phyloP scores from a whole-genome alignment of 805 yeast species.

The Spathaspora passalidarum region DNA sequence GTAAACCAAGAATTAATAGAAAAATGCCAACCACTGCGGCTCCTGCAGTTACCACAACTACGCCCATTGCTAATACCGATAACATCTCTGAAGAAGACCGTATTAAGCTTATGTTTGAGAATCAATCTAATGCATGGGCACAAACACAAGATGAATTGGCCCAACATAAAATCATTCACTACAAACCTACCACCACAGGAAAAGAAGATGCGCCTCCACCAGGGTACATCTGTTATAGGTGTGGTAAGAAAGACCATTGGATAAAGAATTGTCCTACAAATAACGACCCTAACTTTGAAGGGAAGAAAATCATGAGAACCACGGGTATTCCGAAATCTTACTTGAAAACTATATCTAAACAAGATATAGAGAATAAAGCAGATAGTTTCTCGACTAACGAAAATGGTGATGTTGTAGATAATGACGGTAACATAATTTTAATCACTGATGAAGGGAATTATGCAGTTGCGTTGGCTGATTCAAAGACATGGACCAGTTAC shows the following conservation, averaged over 20 bases:
- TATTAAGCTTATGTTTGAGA: conserved; percentile 86
- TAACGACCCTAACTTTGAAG: conserved; percentile 90
- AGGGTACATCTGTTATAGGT: conserved; percentile 92
- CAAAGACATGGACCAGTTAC: conserved; percentile 82
- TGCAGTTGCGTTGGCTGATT: conserved; percentile 94
- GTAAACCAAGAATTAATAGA: conserved; percentile 54
- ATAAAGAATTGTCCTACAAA: conserved; percentile 94
- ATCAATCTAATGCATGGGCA: conserved; percentile 93
- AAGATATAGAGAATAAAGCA: conserved; percentile 52
- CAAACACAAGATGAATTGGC: conserved; percentile 91
- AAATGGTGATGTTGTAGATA: conserved; percentile 42
- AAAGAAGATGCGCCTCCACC: conserved; percentile 86
- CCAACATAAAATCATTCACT: conserved; percentile 72
- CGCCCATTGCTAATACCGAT: conserved; percentile 25
- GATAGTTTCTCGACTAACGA: conserved; percentile 34
- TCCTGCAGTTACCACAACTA: conserved; percentile 10
- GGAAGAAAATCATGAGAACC: conserved; percentile 83
- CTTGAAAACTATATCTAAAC: conserved; percentile 81
- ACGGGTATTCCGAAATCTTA: conserved; percentile 97
- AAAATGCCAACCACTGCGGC: conserved; percentile 17
- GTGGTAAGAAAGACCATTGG: conserved; percentile 94
- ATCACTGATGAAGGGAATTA: conserved; percentile 93
- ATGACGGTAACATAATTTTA: conserved; percentile 62
- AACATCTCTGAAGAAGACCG: conserved; percentile 77
- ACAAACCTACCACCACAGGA: conserved; percentile 32